These are phyloP conservation scores for Beauveria pseudobassiana DNA, from an alignment of 2,329 filamentous ascomycete species.

Conservation along the genomic window DNA sequence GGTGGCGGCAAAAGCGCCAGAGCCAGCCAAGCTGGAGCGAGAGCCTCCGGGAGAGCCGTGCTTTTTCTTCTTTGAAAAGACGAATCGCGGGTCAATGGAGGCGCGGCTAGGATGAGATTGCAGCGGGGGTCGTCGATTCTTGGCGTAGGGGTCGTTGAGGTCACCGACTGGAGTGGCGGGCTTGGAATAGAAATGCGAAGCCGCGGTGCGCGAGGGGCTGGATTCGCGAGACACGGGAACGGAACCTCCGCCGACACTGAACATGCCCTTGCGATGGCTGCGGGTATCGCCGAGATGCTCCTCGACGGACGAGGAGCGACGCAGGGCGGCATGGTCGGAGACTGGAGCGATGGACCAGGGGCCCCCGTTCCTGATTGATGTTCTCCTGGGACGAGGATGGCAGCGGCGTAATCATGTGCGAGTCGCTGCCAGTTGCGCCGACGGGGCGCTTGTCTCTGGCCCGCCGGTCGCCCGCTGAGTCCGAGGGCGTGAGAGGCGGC, in stretches of 20 bases:
- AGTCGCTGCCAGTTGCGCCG: conserved; percentile 31
- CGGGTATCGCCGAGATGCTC: conserved; percentile 25
- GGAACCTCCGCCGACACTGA: conserved; percentile 44
- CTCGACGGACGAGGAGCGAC: conserved; percentile 33
- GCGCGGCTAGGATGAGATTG: conserved; percentile 53
- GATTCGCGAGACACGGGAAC: conserved; percentile 52
- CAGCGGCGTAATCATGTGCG: conserved; percentile 60
- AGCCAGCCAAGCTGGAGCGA: conserved; percentile 42
- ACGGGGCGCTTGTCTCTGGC: conserved; percentile 28
- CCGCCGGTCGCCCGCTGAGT: conserved; percentile 37
- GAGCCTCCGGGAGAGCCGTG: conserved; percentile 49
- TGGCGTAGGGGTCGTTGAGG: conserved; percentile 79
- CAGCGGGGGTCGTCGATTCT: conserved; percentile 67
- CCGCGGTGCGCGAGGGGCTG: conserved; percentile 56
- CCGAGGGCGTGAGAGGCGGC: conserved; percentile 81
- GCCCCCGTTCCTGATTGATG: conserved; percentile 33
- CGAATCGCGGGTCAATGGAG: conserved; percentile 70
- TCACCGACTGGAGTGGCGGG: conserved; percentile 76
- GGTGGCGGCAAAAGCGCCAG: conserved; percentile 27
- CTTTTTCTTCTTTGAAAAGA: conserved; percentile 71
- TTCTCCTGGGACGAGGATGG: conserved; percentile 50
- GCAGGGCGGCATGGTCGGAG: conserved; percentile 35
- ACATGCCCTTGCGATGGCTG: conserved; percentile 48
- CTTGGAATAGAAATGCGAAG: conserved; percentile 59
- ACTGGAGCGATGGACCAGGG: conserved; percentile 34